A percentile compares a stretch with the other conserved stretches of the same genome.
Evolutionary conservation across 2,329 filamentous ascomycete genomes (phyloP).

Genomic region (Fusarium longipes): DNA sequence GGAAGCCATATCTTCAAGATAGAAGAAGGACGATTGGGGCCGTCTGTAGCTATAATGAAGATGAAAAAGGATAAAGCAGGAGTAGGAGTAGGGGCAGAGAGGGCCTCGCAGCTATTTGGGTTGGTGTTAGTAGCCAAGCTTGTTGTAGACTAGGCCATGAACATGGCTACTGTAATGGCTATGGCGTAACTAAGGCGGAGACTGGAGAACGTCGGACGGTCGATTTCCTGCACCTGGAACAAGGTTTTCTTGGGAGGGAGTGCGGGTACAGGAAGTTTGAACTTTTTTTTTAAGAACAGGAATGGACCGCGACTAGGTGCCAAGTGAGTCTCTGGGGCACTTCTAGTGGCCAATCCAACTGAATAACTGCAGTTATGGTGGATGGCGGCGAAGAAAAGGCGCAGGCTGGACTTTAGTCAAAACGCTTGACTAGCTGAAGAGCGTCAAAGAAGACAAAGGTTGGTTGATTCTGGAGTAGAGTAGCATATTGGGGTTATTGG

Average conservation of each 20-base stretch:
- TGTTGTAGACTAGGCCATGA: slow-evolving; percentile 25
- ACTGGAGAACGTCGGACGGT: slow-evolving; percentile 25
- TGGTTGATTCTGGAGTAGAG: slow-evolving; percentile 12
- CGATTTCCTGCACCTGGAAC: slow-evolving; percentile 29
- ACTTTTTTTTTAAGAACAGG: slow-evolving; percentile 2
- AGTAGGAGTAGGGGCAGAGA: slow-evolving; percentile 12
- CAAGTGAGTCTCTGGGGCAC: slow-evolving; percentile 31
- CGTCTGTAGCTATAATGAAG: slow-evolving; percentile 18
- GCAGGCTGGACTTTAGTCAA: slow-evolving; percentile 17
- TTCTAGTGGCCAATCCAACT: slow-evolving; percentile 22
- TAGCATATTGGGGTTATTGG: slow-evolving; percentile 25
- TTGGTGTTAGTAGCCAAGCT: slow-evolving; percentile 27
- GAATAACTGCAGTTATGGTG: neutral
- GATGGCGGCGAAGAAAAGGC: slow-evolving; percentile 6
- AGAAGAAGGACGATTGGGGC: slow-evolving; percentile 10
- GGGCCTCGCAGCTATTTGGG: slow-evolving; percentile 31
- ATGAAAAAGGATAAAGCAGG: slow-evolving; percentile 26
- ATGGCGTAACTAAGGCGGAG: slow-evolving; percentile 32
- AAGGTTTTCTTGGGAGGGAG: slow-evolving; percentile 28
- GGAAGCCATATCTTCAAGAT: slow-evolving; percentile 50
- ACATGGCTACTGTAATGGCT: slow-evolving; percentile 36
- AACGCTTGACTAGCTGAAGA: slow-evolving; percentile 24
- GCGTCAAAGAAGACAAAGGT: slow-evolving; percentile 18
- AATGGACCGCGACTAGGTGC: slow-evolving; percentile 7
- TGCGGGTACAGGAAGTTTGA: slow-evolving; percentile 10